phyloP scores from a whole-genome alignment of 768 basidiomycete genomes.

The Lyophyllum atratum region DNA sequence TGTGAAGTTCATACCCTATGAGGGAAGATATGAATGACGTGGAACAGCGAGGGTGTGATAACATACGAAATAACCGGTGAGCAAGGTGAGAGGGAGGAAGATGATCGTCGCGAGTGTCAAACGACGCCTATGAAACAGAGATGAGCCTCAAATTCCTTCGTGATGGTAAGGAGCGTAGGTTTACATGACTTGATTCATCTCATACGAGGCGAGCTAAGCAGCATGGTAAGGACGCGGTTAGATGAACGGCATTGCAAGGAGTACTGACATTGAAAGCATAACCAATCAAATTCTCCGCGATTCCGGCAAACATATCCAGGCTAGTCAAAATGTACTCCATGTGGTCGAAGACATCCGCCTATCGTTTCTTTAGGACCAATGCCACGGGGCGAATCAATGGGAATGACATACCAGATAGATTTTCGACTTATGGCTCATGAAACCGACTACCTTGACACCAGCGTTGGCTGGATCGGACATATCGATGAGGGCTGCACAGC shows the following conservation, averaged over 20 bases:
- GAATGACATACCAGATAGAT: slow-evolving; percentile 56
- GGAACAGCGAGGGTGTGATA: background rate
- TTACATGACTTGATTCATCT: slow-evolving; percentile 77
- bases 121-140: slow-evolving; percentile 46
- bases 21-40: background rate
- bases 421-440: slow-evolving; percentile 68
- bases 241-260: background rate
- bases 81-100: slow-evolving; percentile 67
- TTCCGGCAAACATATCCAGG: slow-evolving; percentile 72
- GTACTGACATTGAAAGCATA: slow-evolving; percentile 72
- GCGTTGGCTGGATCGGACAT: slow-evolving; percentile 38
- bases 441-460: slow-evolving; percentile 49
- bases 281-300: slow-evolving; percentile 71
- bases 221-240: slow-evolving; percentile 1
- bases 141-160: background rate
- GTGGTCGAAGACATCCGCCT: slow-evolving; percentile 79
- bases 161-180: slow-evolving; percentile 14
- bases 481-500: slow-evolving; percentile 59
- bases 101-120: slow-evolving; percentile 70
- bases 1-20: slow-evolving; percentile 71
- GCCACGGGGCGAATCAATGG: background rate
- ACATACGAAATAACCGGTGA: slow-evolving; percentile 76
- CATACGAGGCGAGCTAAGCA: slow-evolving; percentile 64
- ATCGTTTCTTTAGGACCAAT: background rate
- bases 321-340: slow-evolving; percentile 71